Percentiles rank a stretch among this genome's conserved stretches.
Evolutionary conservation across 164 flowering plant species (phyloP).

Genomic region (Echeveria elegans): DNA sequence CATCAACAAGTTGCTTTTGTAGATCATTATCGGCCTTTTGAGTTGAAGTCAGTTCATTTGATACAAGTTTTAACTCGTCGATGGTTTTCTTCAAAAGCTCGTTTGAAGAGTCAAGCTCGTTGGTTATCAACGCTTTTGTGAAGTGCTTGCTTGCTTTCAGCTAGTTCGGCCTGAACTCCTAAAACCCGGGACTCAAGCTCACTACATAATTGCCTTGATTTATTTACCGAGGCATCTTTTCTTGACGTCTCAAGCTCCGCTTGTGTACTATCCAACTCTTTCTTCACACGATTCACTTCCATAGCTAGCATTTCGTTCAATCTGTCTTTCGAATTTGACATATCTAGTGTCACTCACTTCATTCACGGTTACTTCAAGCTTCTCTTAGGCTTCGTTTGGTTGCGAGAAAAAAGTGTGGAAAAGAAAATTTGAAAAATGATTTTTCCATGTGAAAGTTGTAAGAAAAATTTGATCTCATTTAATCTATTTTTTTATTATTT

Average conservation of each 20-base stretch:
- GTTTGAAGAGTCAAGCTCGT: conserved; percentile 36
- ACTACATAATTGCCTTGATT: conserved; percentile 28
- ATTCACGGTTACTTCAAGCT: conserved; percentile 27
- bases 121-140: conserved; percentile 42
- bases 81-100: conserved; percentile 37
- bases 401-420: no score
- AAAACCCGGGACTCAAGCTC: conserved; percentile 52
- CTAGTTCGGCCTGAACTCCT: conserved; percentile 30
- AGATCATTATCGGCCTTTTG: conserved; percentile 29
- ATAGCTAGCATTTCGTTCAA: conserved; percentile 30
- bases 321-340: conserved; percentile 47
- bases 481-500: no score
- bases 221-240: conserved; percentile 38
- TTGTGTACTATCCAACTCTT: conserved; percentile 36
- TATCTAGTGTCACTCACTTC: conserved; percentile 27
- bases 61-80: conserved; percentile 34
- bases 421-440: no score
- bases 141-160: conserved; percentile 26
- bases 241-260: conserved; percentile 38
- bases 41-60: conserved; percentile 41
- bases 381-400: no score
- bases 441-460: no score
- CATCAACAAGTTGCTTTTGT: conserved; percentile 51
- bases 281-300: conserved; percentile 31
- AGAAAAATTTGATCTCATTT: no score